A percentile compares a stretch with the other conserved stretches of the same genome.
These are phyloP conservation scores for Arthrobotrys sphaeroides DNA, from an alignment of 2,329 filamentous ascomycete genomes.

Conservation along the genomic window DNA sequence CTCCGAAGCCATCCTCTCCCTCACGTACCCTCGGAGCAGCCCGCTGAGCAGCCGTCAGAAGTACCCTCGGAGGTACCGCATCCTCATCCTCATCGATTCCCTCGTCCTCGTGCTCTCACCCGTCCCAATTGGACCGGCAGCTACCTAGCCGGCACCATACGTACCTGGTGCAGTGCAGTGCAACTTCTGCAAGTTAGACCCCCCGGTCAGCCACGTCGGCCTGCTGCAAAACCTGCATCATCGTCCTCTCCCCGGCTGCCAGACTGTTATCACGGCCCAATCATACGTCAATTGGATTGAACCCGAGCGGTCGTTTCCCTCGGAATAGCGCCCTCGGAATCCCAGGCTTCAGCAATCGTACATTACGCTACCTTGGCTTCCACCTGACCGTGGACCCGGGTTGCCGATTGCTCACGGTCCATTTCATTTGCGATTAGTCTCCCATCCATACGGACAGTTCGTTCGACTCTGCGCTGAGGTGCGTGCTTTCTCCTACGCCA, in stretches of 20 bases:
- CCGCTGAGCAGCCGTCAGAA: too few relatives aligned
- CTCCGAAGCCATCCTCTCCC: background rate
- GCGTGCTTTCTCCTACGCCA: too few relatives aligned
- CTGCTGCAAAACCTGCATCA: slow-evolving; percentile 42
- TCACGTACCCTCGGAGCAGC: too few relatives aligned
- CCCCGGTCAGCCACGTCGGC: slow-evolving; percentile 47
- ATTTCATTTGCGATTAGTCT: too few relatives aligned
- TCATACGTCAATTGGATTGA: slow-evolving; percentile 33
- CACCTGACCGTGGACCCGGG: slow-evolving; percentile 35
- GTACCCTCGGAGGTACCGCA: too few relatives aligned
- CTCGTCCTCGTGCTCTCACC: slow-evolving; percentile 3
- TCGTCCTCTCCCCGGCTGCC: slow-evolving; percentile 10
- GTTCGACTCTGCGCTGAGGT: too few relatives aligned
- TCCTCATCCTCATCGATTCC: background rate
- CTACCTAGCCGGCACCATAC: slow-evolving; percentile 12
- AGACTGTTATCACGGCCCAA: background rate
- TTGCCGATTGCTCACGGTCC: background rate
- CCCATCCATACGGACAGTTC: background rate
- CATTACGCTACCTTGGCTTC: background rate
- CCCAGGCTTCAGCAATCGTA: slow-evolving; percentile 9
- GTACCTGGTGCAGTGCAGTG: too few relatives aligned
- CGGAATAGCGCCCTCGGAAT: background rate
- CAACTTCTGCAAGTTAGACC: too few relatives aligned
- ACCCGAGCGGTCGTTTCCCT: slow-evolving; percentile 11
- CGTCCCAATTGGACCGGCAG: background rate